Evolutionary conservation across 1,139 yeast species (phyloP), one percentile per base, ranked within the genome.

Genomic region (Yamadazyma taylorii): DNA sequence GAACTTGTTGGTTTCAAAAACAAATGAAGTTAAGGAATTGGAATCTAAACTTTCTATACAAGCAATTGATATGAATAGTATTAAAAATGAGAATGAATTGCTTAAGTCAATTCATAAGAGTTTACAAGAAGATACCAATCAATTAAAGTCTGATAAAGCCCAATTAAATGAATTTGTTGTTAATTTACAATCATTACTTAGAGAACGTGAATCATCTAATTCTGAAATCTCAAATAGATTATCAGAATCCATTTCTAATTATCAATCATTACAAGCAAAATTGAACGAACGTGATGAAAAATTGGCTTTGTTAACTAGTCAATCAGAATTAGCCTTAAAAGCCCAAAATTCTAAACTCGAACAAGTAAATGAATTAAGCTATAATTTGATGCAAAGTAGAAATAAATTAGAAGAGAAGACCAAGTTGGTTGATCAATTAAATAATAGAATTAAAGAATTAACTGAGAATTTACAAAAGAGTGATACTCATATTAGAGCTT

Each of bases 311-410:
- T 56, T 72, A 32, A 51, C 75, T 10, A 68, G 62, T 36, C 79
- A 79, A 41, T 72, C 79, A 24, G 84, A 78, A 37, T 60, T 74
- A 41, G 83, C 83, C 17, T 58, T 76, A 33, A 75, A 73, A 42
- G 79, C 85, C 33, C 85, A 80, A 51, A 87, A 84, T 51, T 68
- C 76, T 14, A 81, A 82, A 54, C 69, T 85, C 39, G 92, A 85
- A 42, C 68, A 73, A 29, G 69, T 83, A 19, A 65, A 65, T 30
- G 85, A 83, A 41, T 55, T 79, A 26, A 61, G 71, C 24, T 50
- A 63, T 17, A 53, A 68, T 5, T 64, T 75, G 16, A 55, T 81
- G 38, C 61, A 63, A 4, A 52, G 68, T 2, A 77, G 75, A 41
- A 61, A 65, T 28, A 61, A 60, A 11, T 53, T 67, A 10, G 61